Percentiles rank a stretch among this genome's conserved stretches.
These are phyloP conservation scores for Ophiostoma novo-ulmi DNA, from an alignment of 2,329 filamentous ascomycete species.

Conservation along the genomic window DNA sequence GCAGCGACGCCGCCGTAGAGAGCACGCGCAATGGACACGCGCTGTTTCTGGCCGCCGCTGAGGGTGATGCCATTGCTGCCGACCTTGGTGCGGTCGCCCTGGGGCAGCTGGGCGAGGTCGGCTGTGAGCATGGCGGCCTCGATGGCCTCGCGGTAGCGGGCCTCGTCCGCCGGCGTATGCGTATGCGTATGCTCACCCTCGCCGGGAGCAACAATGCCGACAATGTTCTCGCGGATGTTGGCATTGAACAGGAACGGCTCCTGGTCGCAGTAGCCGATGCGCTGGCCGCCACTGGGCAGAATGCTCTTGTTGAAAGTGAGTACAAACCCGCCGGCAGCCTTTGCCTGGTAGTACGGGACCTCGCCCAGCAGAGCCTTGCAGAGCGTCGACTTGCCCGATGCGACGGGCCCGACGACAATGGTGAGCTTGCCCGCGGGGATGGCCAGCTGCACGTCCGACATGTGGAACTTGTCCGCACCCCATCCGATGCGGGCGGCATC, in stretches of 20 bases:
- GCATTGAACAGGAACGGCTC: slow-evolving; percentile 36
- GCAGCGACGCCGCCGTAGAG: slow-evolving; percentile 27
- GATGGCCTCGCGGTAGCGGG: slow-evolving; percentile 2
- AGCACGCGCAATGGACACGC: slow-evolving; percentile 31
- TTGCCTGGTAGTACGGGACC: slow-evolving; percentile 23
- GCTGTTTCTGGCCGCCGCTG: slow-evolving; percentile 37
- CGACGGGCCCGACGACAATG: slow-evolving; percentile 42
- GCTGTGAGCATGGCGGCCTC: slow-evolving; percentile 31
- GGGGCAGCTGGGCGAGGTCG: slow-evolving; percentile 33
- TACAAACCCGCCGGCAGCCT: slow-evolving; percentile 25
- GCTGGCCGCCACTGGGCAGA: slow-evolving; percentile 16
- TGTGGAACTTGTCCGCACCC: slow-evolving; percentile 31
- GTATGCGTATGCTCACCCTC: slow-evolving; percentile 22
- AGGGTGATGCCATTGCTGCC: slow-evolving; percentile 37
- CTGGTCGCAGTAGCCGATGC: slow-evolving; percentile 39
- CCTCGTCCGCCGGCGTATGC: slow-evolving; percentile 15
- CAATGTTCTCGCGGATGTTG: slow-evolving; percentile 34
- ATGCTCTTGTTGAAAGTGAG: not conserved
- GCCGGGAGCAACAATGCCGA: slow-evolving; percentile 25
- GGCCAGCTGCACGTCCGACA: slow-evolving; percentile 35
- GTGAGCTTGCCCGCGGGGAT: slow-evolving; percentile 35
- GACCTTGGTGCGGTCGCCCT: slow-evolving; percentile 35
- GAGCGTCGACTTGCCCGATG: slow-evolving; percentile 43
- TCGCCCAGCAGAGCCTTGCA: slow-evolving; percentile 40
- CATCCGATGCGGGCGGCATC: slow-evolving; percentile 35